A percentile compares a stretch with the other conserved stretches of the same genome.
Conservation (phyloP, 805 yeast genomes). For the Ogataea nakhonphanomensis region DNA sequence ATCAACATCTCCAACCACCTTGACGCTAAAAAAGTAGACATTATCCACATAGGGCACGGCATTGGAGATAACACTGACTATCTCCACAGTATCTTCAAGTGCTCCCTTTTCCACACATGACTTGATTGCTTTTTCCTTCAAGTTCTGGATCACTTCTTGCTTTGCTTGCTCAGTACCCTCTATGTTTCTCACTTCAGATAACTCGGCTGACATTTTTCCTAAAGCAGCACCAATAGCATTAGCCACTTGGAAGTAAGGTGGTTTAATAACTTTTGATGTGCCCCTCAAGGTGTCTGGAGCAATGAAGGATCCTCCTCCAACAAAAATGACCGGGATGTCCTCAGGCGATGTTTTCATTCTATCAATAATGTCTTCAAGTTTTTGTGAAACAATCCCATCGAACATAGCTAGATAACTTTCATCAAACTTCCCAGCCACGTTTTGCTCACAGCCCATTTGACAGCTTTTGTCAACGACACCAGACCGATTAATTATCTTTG, state of each 20-base stretch:
- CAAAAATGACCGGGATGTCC: constrained; percentile 38
- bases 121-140: constrained; percentile 19
- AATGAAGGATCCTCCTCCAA: constrained; percentile 49
- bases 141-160: constrained; percentile 17
- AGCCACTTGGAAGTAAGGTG: constrained; percentile 40
- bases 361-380: constrained; percentile 39
- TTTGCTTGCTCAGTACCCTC: constrained; percentile 5
- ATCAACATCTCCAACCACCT: constrained; percentile 45
- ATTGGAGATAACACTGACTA: constrained; percentile 26
- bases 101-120: constrained; percentile 28
- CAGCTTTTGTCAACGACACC: constrained; percentile 27
- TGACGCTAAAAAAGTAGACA: constrained; percentile 35
- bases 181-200: constrained; percentile 16
- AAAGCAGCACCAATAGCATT: constrained; percentile 50
- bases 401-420: not conserved
- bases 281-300: constrained; percentile 36
- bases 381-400: constrained; percentile 15
- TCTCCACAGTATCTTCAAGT: constrained; percentile 20
- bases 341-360: constrained; percentile 43
- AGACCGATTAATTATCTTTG: constrained; percentile 1
- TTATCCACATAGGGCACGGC: constrained; percentile 34
- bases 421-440: constrained; percentile 4
- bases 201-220: constrained; percentile 38
- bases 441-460: constrained; percentile 26
- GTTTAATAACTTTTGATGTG: constrained; percentile 39